Percentiles rank a stretch among this genome's conserved stretches.
Evolutionary conservation across 192 early-diverging fungal species (phyloP).

Genomic region (Bifiguratus adelaidae): DNA sequence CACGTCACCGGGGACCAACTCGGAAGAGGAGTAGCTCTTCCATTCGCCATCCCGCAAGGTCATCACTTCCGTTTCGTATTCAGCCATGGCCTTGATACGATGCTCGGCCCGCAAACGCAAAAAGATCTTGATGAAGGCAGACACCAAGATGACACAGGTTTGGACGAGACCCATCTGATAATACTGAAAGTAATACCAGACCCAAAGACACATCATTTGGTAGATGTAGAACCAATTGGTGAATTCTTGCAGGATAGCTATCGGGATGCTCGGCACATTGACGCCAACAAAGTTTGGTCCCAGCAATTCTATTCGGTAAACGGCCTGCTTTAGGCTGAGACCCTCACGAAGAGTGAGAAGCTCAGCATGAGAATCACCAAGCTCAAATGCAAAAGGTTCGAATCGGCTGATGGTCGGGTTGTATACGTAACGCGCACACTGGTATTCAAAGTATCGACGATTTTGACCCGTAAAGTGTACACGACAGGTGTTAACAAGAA

Average conservation of each 20-base stretch:
- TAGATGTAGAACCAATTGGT: conserved; percentile 45
- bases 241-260: conserved; percentile 46
- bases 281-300: conserved; percentile 60
- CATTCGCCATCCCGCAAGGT: conserved; percentile 52
- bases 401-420: conserved; percentile 31
- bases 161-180: conserved; percentile 49
- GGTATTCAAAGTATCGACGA: conserved; percentile 57
- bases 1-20: conserved; percentile 62
- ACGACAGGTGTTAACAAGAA: conserved; percentile 23
- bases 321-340: conserved; percentile 36
- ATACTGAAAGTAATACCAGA: conserved; percentile 59
- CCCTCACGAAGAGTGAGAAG: conserved; percentile 36
- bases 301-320: conserved; percentile 32
- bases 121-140: conserved; percentile 46
- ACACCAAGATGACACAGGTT: conserved; percentile 36
- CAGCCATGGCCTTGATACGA: conserved; percentile 47
- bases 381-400: conserved; percentile 39
- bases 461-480: conserved; percentile 24
- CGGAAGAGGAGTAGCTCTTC: conserved; percentile 31
- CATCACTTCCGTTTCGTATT: conserved; percentile 27
- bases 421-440: conserved; percentile 70
- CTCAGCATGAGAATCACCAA: conserved; percentile 45
- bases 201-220: conserved; percentile 58
- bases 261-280: conserved; percentile 28
- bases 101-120: conserved; percentile 38